phyloP scores from a whole-genome alignment of 768 basidiomycete species.

The Psilocybe azurescens region DNA sequence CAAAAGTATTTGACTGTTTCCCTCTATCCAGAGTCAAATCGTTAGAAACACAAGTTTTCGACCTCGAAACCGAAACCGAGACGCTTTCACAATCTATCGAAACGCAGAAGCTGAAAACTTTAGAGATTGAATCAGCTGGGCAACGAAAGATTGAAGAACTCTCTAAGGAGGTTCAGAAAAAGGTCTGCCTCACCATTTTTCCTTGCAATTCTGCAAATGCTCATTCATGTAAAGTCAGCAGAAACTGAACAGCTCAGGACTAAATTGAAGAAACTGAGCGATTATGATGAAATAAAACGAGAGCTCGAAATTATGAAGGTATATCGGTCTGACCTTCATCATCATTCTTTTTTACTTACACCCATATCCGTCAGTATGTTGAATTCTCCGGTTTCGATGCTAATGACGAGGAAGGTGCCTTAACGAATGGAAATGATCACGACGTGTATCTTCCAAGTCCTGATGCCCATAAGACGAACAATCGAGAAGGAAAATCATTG shows the following conservation, averaged over 20 bases:
- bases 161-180: conserved; percentile 61
- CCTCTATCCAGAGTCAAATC: conserved; percentile 58
- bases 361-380: conserved; percentile 68
- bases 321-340: conserved; percentile 16
- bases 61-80: conserved; percentile 79
- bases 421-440: conserved; percentile 46
- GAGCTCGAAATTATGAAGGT: conserved; percentile 99
- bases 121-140: conserved; percentile 50
- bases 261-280: conserved; percentile 73
- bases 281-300: conserved; percentile 98
- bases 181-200: conserved; percentile 36
- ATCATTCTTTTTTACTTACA: not conserved
- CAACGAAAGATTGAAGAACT: conserved; percentile 66
- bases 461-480: conserved; percentile 84
- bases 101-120: conserved; percentile 55
- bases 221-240: conserved; percentile 39
- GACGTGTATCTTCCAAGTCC: conserved; percentile 83
- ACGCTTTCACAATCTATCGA: conserved; percentile 71
- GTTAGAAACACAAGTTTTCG: conserved; percentile 75
- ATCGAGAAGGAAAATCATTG: conserved; percentile 78
- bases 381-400: conserved; percentile 91
- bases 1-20: conserved; percentile 2
- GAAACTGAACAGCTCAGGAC: conserved; percentile 75
- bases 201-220: not conserved
- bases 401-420: conserved; percentile 59